Evolutionary conservation across 306 rosid genomes (phyloP).

Genomic region (Quercus bicolor): DNA sequence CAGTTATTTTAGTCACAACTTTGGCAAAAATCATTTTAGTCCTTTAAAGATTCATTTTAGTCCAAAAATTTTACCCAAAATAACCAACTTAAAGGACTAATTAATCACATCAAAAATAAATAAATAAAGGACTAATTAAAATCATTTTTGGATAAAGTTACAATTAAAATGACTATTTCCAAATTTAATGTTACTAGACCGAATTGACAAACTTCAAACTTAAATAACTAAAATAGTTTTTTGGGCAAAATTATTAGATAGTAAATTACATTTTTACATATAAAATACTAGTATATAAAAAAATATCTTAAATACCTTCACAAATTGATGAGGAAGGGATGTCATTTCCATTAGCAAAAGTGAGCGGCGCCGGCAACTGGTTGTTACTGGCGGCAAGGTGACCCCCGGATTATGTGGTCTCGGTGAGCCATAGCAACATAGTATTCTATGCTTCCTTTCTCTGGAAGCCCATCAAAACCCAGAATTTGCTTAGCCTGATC

Average conservation of each 20-base stretch:
- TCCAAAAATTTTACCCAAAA: too few species aligned
- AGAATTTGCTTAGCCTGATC: slow-evolving; percentile 60
- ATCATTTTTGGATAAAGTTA: slow-evolving; percentile 26
- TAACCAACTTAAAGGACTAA: too few species aligned
- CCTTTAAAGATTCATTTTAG: too few species aligned
- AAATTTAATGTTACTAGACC: too few species aligned
- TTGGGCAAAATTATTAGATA: too few species aligned
- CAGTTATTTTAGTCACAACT: too few species aligned
- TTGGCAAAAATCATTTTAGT: too few species aligned
- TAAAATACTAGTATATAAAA: neutral
- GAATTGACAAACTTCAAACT: too few species aligned
- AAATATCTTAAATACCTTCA: slow-evolving; percentile 34
- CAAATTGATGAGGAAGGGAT: slow-evolving; percentile 32
- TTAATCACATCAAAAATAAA: too few species aligned
- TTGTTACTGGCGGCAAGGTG: slow-evolving; percentile 34
- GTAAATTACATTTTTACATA: neutral
- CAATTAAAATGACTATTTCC: too few species aligned
- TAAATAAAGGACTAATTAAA: slow-evolving; percentile 28
- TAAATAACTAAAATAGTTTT: neutral
- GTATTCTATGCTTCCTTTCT: slow-evolving; percentile 51
- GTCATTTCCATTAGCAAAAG: slow-evolving; percentile 50
- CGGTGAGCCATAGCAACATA: slow-evolving; percentile 65
- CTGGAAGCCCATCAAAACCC: slow-evolving; percentile 41
- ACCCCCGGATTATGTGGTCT: slow-evolving; percentile 61
- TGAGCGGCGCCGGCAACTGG: slow-evolving; percentile 27